phyloP scores from a whole-genome alignment of 2,329 filamentous ascomycete genomes.

The Hymenoscyphus fructigenus region DNA sequence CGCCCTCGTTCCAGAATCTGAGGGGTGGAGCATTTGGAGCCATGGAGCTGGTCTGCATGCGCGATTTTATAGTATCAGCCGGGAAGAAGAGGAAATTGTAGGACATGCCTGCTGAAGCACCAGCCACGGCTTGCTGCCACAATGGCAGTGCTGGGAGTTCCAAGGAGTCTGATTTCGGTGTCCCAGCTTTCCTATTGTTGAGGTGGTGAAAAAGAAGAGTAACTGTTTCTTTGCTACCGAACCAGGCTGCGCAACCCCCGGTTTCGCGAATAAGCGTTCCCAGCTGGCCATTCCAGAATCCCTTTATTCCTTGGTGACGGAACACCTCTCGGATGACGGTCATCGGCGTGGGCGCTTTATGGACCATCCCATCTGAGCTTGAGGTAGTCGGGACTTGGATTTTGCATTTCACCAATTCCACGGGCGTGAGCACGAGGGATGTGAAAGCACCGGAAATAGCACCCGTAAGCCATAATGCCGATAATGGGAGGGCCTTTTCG shows the following conservation, averaged over 20 bases:
- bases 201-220: constrained; percentile 45
- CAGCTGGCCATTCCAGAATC: constrained; percentile 94
- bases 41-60: constrained; percentile 87
- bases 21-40: constrained; percentile 45
- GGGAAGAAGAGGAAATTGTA: constrained; percentile 99
- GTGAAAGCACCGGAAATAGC: constrained; percentile 87
- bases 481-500: constrained; percentile 67
- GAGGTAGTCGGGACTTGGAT: constrained; percentile 71
- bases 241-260: constrained; percentile 92
- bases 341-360: constrained; percentile 59
- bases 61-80: constrained; percentile 94
- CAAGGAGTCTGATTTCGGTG: constrained; percentile 7
- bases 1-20: constrained; percentile 72
- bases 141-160: constrained; percentile 60
- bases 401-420: constrained; percentile 97
- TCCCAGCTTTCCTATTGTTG: constrained; percentile 33
- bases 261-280: constrained; percentile 93
- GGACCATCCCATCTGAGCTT: constrained; percentile 41
- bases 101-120: constrained; percentile 82
- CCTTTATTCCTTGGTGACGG: constrained; percentile 74
- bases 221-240: constrained; percentile 83
- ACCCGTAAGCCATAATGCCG: constrained; percentile 74
- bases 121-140: constrained; percentile 84
- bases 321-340: constrained; percentile 77
- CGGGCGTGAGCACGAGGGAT: constrained; percentile 86